Base-by-base conservation (phyloP, 1,284 basidiomycete genomes). In the Omphalotus olearius region DNA sequence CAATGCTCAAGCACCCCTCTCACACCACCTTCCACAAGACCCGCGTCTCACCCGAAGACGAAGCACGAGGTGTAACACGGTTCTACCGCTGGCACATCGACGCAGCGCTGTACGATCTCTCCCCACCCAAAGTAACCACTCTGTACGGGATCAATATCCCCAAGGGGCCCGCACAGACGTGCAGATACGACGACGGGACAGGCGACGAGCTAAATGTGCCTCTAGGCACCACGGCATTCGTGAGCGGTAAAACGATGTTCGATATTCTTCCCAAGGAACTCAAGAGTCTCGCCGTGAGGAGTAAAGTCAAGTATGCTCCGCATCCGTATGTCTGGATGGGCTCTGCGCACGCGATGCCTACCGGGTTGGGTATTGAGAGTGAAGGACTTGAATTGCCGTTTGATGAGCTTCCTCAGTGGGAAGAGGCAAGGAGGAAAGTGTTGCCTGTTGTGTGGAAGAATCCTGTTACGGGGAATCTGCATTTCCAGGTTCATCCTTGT, bases 21-120 rank as follows among this genome's bases (percentile, higher is more conserved):
- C 93, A 97, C 69, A 84, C 75, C 38, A 90, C 89, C 1, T 97
- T 97, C 71, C 94, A 97, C 75, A 91, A 91, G 71, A 85, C 85
- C 30, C 71, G 70, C n/a, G 77, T 94, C 25, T 83, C 84, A 2
- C 74, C 79, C 1, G 88, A 88, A 59, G 92, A 96, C 56, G 87
- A 90, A 60, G 80, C 71, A 9, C 76, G 79, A 49, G 90, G 90
- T 23, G 68, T 75, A 40, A 95, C 93, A 10, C 80, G 93, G 26
- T 95, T 91, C 76, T 94, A 93, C 66, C 78, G 91, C 50, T 93
- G 92, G 91, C 93, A 96, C 69, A 95, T 96, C 66, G 93, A 97
- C 62, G 93, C 93, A 1, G 93, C 93, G 0, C 70, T 96, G 23
- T 97, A 96, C 67, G 84, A 90, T 56, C 79, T 93, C 20, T 80